phyloP scores from a whole-genome alignment of 2,329 filamentous ascomycete genomes.

The Ophiostoma himal-ulmi region DNA sequence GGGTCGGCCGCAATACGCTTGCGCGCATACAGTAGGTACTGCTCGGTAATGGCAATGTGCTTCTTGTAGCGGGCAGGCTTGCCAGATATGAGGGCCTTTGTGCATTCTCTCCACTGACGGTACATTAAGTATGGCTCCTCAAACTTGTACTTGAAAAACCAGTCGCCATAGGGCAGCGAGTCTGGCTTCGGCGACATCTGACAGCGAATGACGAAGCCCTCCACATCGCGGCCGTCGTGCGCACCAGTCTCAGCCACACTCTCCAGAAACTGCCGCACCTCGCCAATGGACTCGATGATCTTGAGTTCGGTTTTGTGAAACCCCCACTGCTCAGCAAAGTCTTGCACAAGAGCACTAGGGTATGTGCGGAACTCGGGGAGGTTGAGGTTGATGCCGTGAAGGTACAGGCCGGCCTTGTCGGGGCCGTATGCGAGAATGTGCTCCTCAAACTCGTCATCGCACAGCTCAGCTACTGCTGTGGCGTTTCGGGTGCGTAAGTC shows the following conservation, averaged over 20 bases:
- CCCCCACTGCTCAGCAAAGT: constrained; percentile 87
- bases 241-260: constrained; percentile 80
- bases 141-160: constrained; percentile 99
- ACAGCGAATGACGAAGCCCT: constrained; percentile 95
- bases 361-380: constrained; percentile 88
- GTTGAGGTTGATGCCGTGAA: constrained; percentile 95
- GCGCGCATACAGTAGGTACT: constrained; percentile 79
- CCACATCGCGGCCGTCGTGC: constrained; percentile 85
- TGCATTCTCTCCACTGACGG: constrained; percentile 96
- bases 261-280: constrained; percentile 77
- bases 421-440: constrained; percentile 86
- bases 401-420: constrained; percentile 80
- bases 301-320: constrained; percentile 84
- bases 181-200: constrained; percentile 54
- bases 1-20: constrained; percentile 65
- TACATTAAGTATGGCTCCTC: constrained; percentile 99
- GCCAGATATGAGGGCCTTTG: constrained; percentile 76
- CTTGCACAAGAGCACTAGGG: constrained; percentile 72
- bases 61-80: constrained; percentile 74
- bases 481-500: constrained; percentile 73
- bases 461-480: constrained; percentile 94
- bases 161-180: constrained; percentile 64
- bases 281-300: constrained; percentile 64
- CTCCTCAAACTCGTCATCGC: constrained; percentile 93
- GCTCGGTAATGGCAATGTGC: constrained; percentile 80